A percentile compares a stretch with the other conserved stretches of the same genome.
Evolutionary conservation across 2,329 filamentous ascomycete species (phyloP).

Genomic region (Dactylellina leptospora): DNA sequence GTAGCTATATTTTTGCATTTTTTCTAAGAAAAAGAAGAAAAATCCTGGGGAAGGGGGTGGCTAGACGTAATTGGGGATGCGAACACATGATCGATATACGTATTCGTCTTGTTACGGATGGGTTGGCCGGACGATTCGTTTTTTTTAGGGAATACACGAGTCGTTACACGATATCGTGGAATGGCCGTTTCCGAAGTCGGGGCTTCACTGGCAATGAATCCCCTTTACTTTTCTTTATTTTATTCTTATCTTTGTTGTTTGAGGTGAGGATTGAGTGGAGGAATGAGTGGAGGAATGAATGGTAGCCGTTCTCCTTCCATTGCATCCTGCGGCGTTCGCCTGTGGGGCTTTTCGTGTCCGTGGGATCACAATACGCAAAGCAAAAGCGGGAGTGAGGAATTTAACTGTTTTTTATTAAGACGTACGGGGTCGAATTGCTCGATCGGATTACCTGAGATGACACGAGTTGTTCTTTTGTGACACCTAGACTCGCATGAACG

Average conservation of each 20-base stretch:
- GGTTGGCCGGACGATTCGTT: neutral
- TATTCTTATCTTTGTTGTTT: neutral
- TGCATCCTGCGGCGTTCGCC: constrained; percentile 9
- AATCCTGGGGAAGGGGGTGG: neutral
- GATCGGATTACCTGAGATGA: constrained; percentile 45
- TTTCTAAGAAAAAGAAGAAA: neutral
- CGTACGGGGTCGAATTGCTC: constrained; percentile 1
- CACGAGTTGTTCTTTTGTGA: no score
- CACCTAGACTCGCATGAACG: no score
- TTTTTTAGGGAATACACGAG: neutral
- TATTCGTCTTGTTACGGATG: neutral
- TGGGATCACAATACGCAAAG: neutral
- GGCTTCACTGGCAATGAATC: no score
- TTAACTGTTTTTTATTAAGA: neutral
- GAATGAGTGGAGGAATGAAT: no score
- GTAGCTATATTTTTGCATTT: neutral
- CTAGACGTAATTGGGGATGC: neutral
- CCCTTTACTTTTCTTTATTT: neutral
- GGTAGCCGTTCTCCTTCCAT: neutral
- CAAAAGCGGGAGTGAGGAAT: no score
- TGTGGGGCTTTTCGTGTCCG: constrained; percentile 7
- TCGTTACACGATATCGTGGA: no score
- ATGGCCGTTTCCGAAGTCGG: neutral
- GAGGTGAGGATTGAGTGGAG: no score
- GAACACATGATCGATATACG: constrained; percentile 14